A percentile compares a stretch with the other conserved stretches of the same genome.
Evolutionary conservation across 1,139 yeast species (phyloP).

Genomic region (Ogataea hybrid): DNA sequence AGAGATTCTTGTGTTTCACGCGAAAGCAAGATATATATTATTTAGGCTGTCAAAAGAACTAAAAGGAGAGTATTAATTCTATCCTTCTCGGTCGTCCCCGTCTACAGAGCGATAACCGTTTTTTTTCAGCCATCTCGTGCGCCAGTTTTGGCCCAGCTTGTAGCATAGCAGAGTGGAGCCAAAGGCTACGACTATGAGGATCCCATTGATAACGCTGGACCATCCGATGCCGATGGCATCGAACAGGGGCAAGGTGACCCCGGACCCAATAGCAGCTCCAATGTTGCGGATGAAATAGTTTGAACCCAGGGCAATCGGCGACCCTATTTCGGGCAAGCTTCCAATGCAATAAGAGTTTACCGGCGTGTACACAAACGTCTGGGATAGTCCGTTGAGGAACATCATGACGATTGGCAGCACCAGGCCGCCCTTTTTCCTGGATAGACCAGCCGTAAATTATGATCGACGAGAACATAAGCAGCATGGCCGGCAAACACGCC

Average conservation of each 20-base stretch:
- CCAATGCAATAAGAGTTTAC: conserved; percentile 53
- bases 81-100: conserved; percentile 6
- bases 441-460: conserved; percentile 52
- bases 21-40: conserved; percentile 7
- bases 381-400: conserved; percentile 46
- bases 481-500: conserved; percentile 27
- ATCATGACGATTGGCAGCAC: conserved; percentile 47
- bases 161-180: conserved; percentile 1
- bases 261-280: conserved; percentile 48
- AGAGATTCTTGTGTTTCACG: conserved; percentile 3
- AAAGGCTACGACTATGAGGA: conserved; percentile 4
- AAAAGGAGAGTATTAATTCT: not conserved
- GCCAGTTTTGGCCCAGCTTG: conserved; percentile 6
- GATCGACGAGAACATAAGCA: conserved; percentile 37
- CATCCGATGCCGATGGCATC: conserved; percentile 49
- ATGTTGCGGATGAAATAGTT: conserved; percentile 47
- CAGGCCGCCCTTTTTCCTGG: conserved; percentile 47
- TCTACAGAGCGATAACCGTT: conserved; percentile 5
- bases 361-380: conserved; percentile 48
- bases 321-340: conserved; percentile 48
- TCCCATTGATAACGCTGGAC: conserved; percentile 33
- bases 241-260: conserved; percentile 42
- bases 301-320: conserved; percentile 47
- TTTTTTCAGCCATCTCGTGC: conserved; percentile 10
- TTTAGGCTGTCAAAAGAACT: conserved; percentile 3